Conservation (phyloP, 805 yeast genomes). For the Brettanomyces bruxellensis region DNA sequence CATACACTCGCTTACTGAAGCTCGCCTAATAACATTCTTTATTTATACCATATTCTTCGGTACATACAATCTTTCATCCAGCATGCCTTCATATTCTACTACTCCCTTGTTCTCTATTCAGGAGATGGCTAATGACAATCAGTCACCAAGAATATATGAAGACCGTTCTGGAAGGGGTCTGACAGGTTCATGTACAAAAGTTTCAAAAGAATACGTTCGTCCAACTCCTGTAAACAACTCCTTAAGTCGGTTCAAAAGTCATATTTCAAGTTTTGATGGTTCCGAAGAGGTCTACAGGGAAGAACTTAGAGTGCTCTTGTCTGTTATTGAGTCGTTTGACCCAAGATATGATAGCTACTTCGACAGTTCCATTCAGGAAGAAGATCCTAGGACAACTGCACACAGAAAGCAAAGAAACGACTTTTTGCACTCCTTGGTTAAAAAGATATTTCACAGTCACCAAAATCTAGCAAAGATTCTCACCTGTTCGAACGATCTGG, state of each 20-base stretch:
- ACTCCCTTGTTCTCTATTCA: constrained; percentile 17
- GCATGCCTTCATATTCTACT: constrained; percentile 8
- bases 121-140: constrained; percentile 7
- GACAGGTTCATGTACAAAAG: neutral
- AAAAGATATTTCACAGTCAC: constrained; percentile 12
- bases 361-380: constrained; percentile 20
- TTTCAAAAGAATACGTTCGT: too few relatives aligned
- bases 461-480: constrained; percentile 8
- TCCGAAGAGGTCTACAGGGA: constrained; percentile 13
- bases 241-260: neutral
- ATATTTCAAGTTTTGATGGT: constrained; percentile 7
- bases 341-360: constrained; percentile 20
- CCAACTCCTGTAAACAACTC: neutral
- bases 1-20: too few relatives aligned
- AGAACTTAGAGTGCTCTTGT: constrained; percentile 14
- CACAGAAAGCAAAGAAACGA: constrained; percentile 13
- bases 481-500: constrained; percentile 6
- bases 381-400: constrained; percentile 13
- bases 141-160: neutral
- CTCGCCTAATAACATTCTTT: too few relatives aligned
- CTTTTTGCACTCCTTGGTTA: constrained; percentile 9
- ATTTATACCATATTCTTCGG: too few relatives aligned
- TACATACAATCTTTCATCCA: neutral
- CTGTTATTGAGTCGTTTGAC: constrained; percentile 18
- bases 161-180: neutral